Percentiles rank a stretch among this genome's conserved stretches.
Conservation (phyloP, 495 filamentous ascomycete genomes). For the Pyronema omphalodes region DNA sequence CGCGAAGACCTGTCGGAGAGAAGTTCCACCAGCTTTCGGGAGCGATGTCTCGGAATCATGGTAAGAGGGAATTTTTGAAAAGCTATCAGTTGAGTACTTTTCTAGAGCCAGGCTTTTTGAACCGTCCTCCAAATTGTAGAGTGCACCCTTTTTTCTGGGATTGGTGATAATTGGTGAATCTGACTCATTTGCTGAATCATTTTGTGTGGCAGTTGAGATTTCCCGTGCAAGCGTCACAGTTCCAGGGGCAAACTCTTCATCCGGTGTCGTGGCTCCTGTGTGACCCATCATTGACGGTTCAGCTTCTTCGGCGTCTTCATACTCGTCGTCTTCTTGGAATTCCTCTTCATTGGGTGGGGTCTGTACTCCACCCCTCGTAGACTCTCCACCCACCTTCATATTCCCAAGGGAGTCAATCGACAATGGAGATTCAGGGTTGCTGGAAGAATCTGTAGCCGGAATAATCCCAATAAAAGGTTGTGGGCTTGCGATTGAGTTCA, state of each 20-base stretch:
- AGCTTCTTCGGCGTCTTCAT: neutral
- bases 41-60: neutral
- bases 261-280: constrained; percentile 14
- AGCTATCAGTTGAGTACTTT: neutral
- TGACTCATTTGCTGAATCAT: neutral
- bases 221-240: neutral
- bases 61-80: neutral
- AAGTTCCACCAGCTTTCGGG: neutral
- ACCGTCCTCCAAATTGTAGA: neutral
- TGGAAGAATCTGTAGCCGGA: constrained; percentile 1
- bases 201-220: neutral
- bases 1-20: neutral
- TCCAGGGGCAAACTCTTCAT: constrained; percentile 1
- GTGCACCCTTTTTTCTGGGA: neutral
- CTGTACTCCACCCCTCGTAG: neutral
- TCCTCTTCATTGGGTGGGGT: neutral
- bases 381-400: neutral
- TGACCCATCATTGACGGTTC: constrained; percentile 11
- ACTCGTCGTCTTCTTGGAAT: neutral
- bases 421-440: neutral
- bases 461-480: constrained; percentile 13
- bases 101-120: no score
- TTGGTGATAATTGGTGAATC: neutral
- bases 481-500: constrained; percentile 13
- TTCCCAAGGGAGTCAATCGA: neutral